These are phyloP conservation scores for Tylopilus sp. DNA, from an alignment of 768 basidiomycete species.

Conservation along the genomic window DNA sequence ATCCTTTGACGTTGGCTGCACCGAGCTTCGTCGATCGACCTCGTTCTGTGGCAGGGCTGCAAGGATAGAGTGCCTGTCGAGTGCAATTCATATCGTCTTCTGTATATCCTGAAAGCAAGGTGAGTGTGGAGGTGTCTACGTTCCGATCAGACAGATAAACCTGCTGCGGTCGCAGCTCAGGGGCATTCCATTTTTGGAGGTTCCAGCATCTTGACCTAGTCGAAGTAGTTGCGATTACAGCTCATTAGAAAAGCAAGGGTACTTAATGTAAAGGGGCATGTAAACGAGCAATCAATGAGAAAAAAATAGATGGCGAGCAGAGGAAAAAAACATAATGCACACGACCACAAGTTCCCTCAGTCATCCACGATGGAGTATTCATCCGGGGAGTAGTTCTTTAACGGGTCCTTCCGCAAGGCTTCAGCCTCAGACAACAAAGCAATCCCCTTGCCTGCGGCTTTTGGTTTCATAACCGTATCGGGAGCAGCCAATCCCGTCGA, in stretches of 20 bases:
- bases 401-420: conserved; percentile 71
- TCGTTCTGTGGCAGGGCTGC: conserved; percentile 65
- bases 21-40: conserved; percentile 72
- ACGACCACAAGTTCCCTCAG: conserved; percentile 13
- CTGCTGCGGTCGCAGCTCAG: conserved; percentile 14
- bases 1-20: conserved; percentile 45
- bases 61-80: conserved; percentile 52
- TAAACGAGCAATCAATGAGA: neutral
- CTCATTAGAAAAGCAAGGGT: conserved; percentile 3
- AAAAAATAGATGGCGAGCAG: conserved; percentile 15
- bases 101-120: conserved; percentile 1
- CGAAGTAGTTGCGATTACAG: neutral
- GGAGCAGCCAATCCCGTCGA: conserved; percentile 32
- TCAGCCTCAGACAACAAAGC: conserved; percentile 63
- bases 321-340: neutral
- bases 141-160: conserved; percentile 2
- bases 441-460: conserved; percentile 43
- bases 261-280: conserved; percentile 1
- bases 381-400: conserved; percentile 64
- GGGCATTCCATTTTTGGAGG: conserved; percentile 16
- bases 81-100: conserved; percentile 46
- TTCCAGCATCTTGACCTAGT: neutral
- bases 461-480: conserved; percentile 69
- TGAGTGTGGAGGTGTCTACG: neutral
- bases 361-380: conserved; percentile 21